Evolutionary conservation across 768 basidiomycete genomes (phyloP).

Genomic region (Lentinula detonsa): DNA sequence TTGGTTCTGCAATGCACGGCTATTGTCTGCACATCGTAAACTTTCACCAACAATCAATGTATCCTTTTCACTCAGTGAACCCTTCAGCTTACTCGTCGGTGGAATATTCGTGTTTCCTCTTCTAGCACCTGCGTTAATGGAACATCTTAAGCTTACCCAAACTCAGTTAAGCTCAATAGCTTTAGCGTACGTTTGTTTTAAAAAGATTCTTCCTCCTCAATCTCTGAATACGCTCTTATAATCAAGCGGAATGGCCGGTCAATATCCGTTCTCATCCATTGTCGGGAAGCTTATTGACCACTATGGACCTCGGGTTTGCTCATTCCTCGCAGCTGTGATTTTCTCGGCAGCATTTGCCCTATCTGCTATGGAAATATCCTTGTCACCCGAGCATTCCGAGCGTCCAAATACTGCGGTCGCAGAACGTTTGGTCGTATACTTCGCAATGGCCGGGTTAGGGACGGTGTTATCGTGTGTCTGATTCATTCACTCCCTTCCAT

Average conservation of each 20-base stretch:
- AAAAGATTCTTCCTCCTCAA: conserved; percentile 1
- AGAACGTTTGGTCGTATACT: conserved; percentile 47
- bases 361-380: conserved; percentile 55
- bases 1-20: conserved; percentile 5
- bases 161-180: conserved; percentile 75
- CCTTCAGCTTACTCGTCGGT: conserved; percentile 65
- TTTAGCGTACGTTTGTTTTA: conserved; percentile 49
- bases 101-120: conserved; percentile 78
- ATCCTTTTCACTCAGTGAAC: neutral
- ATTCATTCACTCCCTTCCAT: neutral
- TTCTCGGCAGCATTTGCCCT: conserved; percentile 57
- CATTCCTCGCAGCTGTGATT: conserved; percentile 51
- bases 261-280: conserved; percentile 70
- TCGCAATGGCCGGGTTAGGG: conserved; percentile 60
- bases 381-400: conserved; percentile 30
- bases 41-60: neutral
- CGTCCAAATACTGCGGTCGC: conserved; percentile 39
- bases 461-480: conserved; percentile 65
- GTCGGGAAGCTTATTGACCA: conserved; percentile 65
- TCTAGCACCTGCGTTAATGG: conserved; percentile 56
- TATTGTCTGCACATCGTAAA: conserved; percentile 14
- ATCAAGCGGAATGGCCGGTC: conserved; percentile 71
- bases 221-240: neutral
- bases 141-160: conserved; percentile 56
- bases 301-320: conserved; percentile 62